Conservation (phyloP, 805 yeast species). For the Kuraishia piskuri region DNA sequence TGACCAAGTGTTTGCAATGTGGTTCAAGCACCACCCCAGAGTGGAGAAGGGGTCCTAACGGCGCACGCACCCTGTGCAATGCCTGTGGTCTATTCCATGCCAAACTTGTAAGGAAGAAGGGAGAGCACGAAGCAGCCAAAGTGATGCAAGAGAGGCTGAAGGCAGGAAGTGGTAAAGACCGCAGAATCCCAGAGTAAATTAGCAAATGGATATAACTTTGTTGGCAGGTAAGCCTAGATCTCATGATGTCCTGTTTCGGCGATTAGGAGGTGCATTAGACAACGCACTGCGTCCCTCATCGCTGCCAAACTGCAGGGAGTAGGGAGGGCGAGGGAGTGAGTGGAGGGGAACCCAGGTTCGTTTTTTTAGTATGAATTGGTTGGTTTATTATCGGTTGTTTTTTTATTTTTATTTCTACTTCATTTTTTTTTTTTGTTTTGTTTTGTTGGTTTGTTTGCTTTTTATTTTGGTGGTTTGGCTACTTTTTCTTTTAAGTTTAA, state of each 20-base stretch:
- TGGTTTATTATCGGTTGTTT: too few species aligned
- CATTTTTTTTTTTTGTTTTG: too few species aligned
- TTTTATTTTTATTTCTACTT: too few species aligned
- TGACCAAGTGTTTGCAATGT: constrained; percentile 54
- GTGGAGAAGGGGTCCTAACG: constrained; percentile 80
- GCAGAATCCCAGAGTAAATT: constrained; percentile 23
- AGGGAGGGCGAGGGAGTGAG: too few species aligned
- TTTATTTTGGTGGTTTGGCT: neutral
- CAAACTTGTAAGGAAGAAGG: constrained; percentile 52
- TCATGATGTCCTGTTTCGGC: neutral
- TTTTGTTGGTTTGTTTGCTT: neutral
- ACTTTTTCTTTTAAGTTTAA: too few species aligned
- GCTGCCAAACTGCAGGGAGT: too few species aligned
- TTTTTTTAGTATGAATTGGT: too few species aligned
- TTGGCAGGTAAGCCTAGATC: neutral
- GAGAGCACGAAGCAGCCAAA: constrained; percentile 38
- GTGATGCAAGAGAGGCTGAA: constrained; percentile 22
- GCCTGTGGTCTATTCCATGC: constrained; percentile 78
- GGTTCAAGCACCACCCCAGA: constrained; percentile 69
- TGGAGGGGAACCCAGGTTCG: too few species aligned
- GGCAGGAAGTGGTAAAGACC: constrained; percentile 19
- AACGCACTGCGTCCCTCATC: neutral
- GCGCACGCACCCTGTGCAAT: constrained; percentile 68
- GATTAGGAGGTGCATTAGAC: neutral
- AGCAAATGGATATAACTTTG: too few species aligned